Base-by-base conservation (phyloP, 2,329 filamentous ascomycete genomes). In the Nannizzia gypsea region DNA sequence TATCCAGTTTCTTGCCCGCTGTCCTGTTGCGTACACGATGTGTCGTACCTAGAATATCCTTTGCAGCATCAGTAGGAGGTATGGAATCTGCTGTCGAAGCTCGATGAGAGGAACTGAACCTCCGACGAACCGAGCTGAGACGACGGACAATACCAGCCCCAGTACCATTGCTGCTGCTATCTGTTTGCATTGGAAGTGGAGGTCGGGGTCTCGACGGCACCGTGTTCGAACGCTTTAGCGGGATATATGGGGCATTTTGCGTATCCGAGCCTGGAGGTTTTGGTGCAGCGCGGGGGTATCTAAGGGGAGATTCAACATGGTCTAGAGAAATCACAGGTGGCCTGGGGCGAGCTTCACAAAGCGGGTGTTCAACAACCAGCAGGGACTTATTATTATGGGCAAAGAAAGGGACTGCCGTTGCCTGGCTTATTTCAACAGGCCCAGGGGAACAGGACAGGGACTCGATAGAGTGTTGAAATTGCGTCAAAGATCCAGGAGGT, bases 341-440 rank as follows among this genome's bases (percentile, higher is more conserved):
- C 9, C 59, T 56, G 15, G 63, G 66, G 40, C 66, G 69, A 8
- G 71, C 68, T 44, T 70, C 68, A 8, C 65, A 59, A 26, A 70
- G 67, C 54, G 69, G 64, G 52, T 70, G 67, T 65, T 86, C 80
- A n/a, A 86, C 80, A n/a, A 86, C 70, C n/a, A 85, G 72, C 3
- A 86, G 70, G 5, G 82, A 85, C 48, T 81, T 73, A 64, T 86
- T 86, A 69, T 83, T 83, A 70, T 86, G 83, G 1, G 83, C 78
- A 63, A 80, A 85, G 36, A 85, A 78, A 61, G 76, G 81, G 13
- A 86, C 76, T 9, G 81, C 81, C 46, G 76, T 83, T 8, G 83
- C 83, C 68, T 86, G 82, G 61, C 77, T 81, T 58, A 86, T 77
- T 69, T 86, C 83, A 9, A 81, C 71, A 1, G 73, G 70, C 1